Percentiles rank a stretch among this genome's conserved stretches.
Evolutionary conservation across 2,329 filamentous ascomycete genomes (phyloP).

Genomic region (Aspergillus ibericus): DNA sequence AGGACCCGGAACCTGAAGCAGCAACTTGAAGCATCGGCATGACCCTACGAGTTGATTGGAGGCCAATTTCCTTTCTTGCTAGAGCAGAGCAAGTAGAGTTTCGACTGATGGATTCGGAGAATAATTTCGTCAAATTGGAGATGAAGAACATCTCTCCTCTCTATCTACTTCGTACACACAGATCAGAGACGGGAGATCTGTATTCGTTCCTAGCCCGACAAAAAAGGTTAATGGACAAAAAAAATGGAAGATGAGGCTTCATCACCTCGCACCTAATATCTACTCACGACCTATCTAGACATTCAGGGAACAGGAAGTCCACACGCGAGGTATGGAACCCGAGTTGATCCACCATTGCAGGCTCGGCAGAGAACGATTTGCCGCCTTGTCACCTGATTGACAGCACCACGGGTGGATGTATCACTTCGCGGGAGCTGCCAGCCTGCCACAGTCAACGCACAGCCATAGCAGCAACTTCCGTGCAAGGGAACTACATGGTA

Average conservation of each 20-base stretch:
- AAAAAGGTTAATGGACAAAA: neutral
- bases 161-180: neutral
- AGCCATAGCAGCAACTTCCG: neutral
- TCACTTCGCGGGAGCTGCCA: slow-evolving; percentile 8
- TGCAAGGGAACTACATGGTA: neutral
- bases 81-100: slow-evolving; percentile 7
- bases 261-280: too few species aligned
- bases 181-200: neutral
- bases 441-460: neutral
- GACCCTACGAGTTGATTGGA: slow-evolving; percentile 1
- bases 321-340: slow-evolving; percentile 17
- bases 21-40: slow-evolving; percentile 4
- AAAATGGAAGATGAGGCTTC: slow-evolving; percentile 1
- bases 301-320: neutral
- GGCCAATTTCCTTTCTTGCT: neutral
- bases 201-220: neutral
- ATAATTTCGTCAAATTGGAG: neutral
- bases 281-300: neutral
- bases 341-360: slow-evolving; percentile 19
- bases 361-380: slow-evolving; percentile 14
- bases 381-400: slow-evolving; percentile 10
- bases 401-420: slow-evolving; percentile 15
- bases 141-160: neutral
- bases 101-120: slow-evolving; percentile 11
- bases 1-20: slow-evolving; percentile 1